A percentile compares a stretch with the other conserved stretches of the same genome.
Evolutionary conservation across 2,329 filamentous ascomycete genomes (phyloP).

Genomic region (Fusarium globosum): DNA sequence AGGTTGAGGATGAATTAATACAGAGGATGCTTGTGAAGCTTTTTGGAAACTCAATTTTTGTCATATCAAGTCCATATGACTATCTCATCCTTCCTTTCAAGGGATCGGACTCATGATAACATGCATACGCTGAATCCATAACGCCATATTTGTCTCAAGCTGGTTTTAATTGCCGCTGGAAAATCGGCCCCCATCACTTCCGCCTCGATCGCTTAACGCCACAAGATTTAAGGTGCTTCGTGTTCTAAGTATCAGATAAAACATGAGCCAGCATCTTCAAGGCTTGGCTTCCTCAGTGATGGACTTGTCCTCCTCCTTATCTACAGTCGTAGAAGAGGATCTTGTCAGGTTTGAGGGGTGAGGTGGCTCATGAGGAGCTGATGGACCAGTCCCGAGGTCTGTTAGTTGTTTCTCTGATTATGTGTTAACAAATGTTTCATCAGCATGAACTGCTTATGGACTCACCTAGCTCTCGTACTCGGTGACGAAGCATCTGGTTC

Average conservation of each 20-base stretch:
- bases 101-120: neutral
- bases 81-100: neutral
- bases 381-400: conserved; percentile 52
- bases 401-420: conserved; percentile 62
- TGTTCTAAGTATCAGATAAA: neutral
- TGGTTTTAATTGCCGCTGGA: conserved; percentile 1
- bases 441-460: neutral
- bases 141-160: conserved; percentile 23
- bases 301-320: conserved; percentile 48
- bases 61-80: neutral
- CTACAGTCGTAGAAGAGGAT: conserved; percentile 59
- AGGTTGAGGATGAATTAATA: neutral
- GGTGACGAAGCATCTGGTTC: conserved; percentile 83
- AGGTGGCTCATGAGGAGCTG: conserved; percentile 57
- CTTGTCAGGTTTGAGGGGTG: conserved; percentile 61
- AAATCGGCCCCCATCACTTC: neutral
- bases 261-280: conserved; percentile 5
- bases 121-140: neutral
- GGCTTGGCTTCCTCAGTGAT: conserved; percentile 19
- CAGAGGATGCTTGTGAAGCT: neutral
- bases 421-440: conserved; percentile 4
- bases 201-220: conserved; percentile 28
- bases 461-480: conserved; percentile 78
- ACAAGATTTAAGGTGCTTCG: conserved; percentile 1
- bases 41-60: neutral